phyloP scores from a whole-genome alignment of 768 basidiomycete genomes.

The Trichaptum fuscoviolaceum region DNA sequence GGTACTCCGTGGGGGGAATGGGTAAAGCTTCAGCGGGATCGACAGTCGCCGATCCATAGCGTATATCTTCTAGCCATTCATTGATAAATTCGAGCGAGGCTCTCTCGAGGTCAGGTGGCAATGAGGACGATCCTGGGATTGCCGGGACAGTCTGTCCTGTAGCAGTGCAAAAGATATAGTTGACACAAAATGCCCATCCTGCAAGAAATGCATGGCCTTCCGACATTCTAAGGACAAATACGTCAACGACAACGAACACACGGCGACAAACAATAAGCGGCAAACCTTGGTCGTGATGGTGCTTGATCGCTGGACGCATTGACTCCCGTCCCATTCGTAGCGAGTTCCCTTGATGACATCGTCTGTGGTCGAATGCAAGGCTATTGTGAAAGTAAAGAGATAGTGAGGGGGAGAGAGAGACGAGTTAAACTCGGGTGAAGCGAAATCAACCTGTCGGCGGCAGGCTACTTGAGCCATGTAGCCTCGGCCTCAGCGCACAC shows the following conservation, averaged over 20 bases:
- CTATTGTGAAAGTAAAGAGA: not conserved
- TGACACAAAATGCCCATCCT: not conserved
- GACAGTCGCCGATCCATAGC: not conserved
- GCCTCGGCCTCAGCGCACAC: not conserved
- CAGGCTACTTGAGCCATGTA: not conserved
- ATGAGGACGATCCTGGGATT: not conserved
- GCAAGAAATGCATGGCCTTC: not conserved
- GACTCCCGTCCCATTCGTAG: too few relatives aligned
- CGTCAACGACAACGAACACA: not conserved
- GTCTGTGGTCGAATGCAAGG: too few relatives aligned
- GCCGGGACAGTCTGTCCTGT: not conserved
- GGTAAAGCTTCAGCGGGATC: not conserved
- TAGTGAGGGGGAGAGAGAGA: not conserved
- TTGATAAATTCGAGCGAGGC: not conserved
- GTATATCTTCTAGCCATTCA: not conserved
- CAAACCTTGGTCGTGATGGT: not conserved
- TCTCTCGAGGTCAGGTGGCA: not conserved
- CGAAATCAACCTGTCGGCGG: not conserved
- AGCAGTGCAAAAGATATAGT: not conserved
- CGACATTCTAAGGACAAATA: not conserved
- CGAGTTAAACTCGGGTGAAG: not conserved
- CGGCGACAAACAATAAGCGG: not conserved
- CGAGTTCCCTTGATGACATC: not conserved
- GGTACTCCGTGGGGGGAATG: too few relatives aligned
- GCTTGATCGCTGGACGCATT: not conserved